Conservation (phyloP, 257 asterid genomes). For the Eucommia ulmoides region DNA sequence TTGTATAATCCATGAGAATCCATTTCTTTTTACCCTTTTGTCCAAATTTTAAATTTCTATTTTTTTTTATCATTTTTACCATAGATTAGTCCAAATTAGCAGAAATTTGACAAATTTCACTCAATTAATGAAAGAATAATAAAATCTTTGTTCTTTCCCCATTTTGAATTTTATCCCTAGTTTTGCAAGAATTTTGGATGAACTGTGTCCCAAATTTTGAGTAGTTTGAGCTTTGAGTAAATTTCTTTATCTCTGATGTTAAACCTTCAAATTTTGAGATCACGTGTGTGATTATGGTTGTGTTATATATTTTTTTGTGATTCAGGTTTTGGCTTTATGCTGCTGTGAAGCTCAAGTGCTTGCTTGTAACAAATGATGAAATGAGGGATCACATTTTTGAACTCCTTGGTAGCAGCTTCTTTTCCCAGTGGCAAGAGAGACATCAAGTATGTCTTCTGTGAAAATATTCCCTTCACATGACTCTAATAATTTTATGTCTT, state of each 20-base stretch:
- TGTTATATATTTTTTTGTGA: constrained; percentile 3
- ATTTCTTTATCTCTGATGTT: not conserved
- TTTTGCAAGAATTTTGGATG: no score
- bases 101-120: no score
- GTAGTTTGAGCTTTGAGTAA: not conserved
- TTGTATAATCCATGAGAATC: no score
- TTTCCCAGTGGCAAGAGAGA: constrained; percentile 84
- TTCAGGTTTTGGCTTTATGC: constrained; percentile 95
- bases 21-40: no score
- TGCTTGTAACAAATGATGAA: constrained; percentile 90
- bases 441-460: constrained; percentile 51
- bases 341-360: constrained; percentile 73
- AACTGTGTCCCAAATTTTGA: not conserved
- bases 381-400: constrained; percentile 99
- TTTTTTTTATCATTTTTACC: no score
- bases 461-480: no score
- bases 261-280: not conserved
- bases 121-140: no score
- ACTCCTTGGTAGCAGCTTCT: constrained; percentile 80
- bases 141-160: no score
- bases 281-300: not conserved
- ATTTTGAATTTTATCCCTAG: no score
- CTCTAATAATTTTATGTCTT: no score
- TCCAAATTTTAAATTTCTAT: no score
- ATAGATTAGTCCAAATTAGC: no score